Evolutionary conservation across 495 filamentous ascomycete genomes (phyloP), one percentile per base, ranked within the genome.

Genomic region (Tuber borchii): DNA sequence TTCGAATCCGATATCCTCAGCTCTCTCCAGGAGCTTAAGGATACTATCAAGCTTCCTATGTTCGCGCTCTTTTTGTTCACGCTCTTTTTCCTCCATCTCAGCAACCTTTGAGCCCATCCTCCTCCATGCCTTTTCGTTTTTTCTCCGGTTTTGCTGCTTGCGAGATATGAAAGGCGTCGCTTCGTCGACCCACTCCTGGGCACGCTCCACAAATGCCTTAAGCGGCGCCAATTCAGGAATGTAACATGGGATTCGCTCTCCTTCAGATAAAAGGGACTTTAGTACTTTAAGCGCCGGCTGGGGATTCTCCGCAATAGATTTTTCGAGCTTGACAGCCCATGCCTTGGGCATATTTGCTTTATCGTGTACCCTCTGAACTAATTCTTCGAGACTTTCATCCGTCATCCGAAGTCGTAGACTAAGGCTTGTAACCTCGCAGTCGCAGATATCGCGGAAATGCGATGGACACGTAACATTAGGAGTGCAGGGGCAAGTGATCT

Each of bases 111-210:
- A 89, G 65, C 85, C 83, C 22, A 86, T 84, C 82, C 88, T 91
- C 78, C 93, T 93, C 93, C 93, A 97, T 45, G 89, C 91, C 83
- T 95, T 96, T 82, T 97, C 94, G 84, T 92, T 97, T 85, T 99
- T 99, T 76, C 95, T 93, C 80, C 95, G 91, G 84, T 97, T 97
- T 85, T 97, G 95, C 86, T 98, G 95, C 86, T 99, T 99, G 71
- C 95, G 92, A 76, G 94, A 94, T 79, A 95, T 97, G 87, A 95
- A 99, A 83, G 93, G 97, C 78, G 92, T 93, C 75, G 95, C 95
- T 85, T 97, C 95, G 78, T 99, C 95, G 78, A 97, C 93, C 93
- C 96, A 97, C 84, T 97, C 94, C 85, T 97, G 95, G 86, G 94
- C 97, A 79, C 91, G 90, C 79, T 96, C 93, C 84, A 98, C 95